Conservation (phyloP, 1,284 basidiomycete species). For the Volvariella volvacea region DNA sequence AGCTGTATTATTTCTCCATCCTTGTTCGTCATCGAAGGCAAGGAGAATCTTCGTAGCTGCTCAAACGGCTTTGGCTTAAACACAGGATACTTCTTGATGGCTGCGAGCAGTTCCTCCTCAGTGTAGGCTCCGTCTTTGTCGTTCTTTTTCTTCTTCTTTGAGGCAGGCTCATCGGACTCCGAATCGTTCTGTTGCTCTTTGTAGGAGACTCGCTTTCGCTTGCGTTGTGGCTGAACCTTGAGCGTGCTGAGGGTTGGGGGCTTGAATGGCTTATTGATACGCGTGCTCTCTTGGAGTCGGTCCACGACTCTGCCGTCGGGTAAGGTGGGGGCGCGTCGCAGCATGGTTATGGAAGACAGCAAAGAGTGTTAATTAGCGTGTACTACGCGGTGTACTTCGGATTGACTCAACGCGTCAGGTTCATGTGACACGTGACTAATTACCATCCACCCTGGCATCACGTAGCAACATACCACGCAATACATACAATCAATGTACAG, state of each 20-base stretch:
- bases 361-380: too few species aligned
- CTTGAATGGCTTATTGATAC: constrained; percentile 78
- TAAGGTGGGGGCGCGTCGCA: constrained; percentile 63
- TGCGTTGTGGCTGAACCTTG: constrained; percentile 61
- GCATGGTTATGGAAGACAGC: constrained; percentile 34
- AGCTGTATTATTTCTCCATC: constrained; percentile 69
- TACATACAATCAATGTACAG: too few species aligned
- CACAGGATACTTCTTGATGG: constrained; percentile 76
- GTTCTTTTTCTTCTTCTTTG: constrained; percentile 51
- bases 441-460: constrained; percentile 2
- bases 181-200: constrained; percentile 56
- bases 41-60: constrained; percentile 68
- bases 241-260: constrained; percentile 48
- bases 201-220: constrained; percentile 81
- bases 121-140: constrained; percentile 52
- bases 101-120: constrained; percentile 49
- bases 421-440: constrained; percentile 10
- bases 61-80: constrained; percentile 81
- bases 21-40: constrained; percentile 83
- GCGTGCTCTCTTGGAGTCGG: constrained; percentile 60
- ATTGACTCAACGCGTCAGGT: not conserved
- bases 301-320: constrained; percentile 61
- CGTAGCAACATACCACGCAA: too few species aligned
- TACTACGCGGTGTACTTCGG: too few species aligned
- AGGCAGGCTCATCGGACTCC: constrained; percentile 42